Evolutionary conservation across 208 protist species (phyloP), one percentile per base, ranked within the genome.

Genomic region (Naegleria fowleri): DNA sequence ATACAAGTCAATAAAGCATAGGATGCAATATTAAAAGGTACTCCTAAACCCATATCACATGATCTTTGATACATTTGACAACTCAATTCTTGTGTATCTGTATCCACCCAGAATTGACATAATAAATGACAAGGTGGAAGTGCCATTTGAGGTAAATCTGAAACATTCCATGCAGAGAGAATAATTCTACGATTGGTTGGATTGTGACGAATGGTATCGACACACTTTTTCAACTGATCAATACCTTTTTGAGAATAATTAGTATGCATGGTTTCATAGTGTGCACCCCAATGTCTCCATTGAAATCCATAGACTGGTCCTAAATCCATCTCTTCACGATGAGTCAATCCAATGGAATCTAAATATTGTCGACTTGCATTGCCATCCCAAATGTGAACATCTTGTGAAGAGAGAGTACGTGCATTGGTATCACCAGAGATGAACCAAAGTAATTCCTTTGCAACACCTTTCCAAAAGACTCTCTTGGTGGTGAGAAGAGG

Each of bases 291-390:
- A 93, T 99, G 98, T 15, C 98, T 95, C 98, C 98, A 99, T 94
- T 99, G 98, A 92, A 99, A 99, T 51, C 98, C 98, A 94, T 99
- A 99, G 15, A 99, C 98, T 0, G 98, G 98, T 22, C 98, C 98
- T 2, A 99, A 95, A 92, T 99, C 98, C 93, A 98, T 98, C 92
- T 98, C 97, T 86, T 98, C 95, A 88, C 97, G 94, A 52, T 98
- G 90, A 7, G 90, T 93, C 55, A 99, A 94, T 0, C 98, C 98
- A 58, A 96, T 95, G 88, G 94, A 96, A 92, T 99, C 97, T 22
- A 99, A 95, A 93, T 98, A 99, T 79, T 97, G 97, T 58, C 97
- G 96, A 0, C 96, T 97, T 83, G 96, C 98, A 94, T 99, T 99
- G 76, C 94, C 98, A 92, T 99, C 98, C 98, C 98, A 99, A 58